phyloP scores from a whole-genome alignment of 768 basidiomycete genomes.

The Agaricus blazei region DNA sequence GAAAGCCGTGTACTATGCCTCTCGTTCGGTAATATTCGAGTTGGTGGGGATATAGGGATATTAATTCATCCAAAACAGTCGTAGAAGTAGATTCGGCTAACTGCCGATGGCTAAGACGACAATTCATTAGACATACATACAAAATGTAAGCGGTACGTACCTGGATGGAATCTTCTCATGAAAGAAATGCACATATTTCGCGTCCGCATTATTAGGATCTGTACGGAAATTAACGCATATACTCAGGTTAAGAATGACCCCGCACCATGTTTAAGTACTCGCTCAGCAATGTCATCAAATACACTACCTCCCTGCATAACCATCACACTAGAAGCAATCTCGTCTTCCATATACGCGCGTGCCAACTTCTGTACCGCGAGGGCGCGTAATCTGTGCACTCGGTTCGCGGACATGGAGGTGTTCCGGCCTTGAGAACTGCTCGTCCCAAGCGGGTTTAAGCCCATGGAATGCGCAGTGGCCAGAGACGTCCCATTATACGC shows the following conservation, averaged over 20 bases:
- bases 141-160: constrained; percentile 32
- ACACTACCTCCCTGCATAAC: constrained; percentile 93
- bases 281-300: constrained; percentile 88
- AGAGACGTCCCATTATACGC: constrained; percentile 46
- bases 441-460: constrained; percentile 54
- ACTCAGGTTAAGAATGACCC: constrained; percentile 1
- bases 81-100: constrained; percentile 82
- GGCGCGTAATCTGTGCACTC: constrained; percentile 73
- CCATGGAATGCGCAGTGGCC: constrained; percentile 58
- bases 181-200: constrained; percentile 89
- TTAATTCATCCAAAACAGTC: constrained; percentile 73
- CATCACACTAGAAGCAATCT: constrained; percentile 91
- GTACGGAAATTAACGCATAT: not conserved
- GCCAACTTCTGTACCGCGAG: constrained; percentile 86
- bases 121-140: not conserved
- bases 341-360: constrained; percentile 80
- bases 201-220: constrained; percentile 78
- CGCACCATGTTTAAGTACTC: constrained; percentile 63
- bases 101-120: constrained; percentile 45
- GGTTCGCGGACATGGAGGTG: constrained; percentile 79
- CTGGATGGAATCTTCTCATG: constrained; percentile 93
- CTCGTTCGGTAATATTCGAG: constrained; percentile 85
- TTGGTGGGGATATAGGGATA: constrained; percentile 64
- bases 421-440: constrained; percentile 55
- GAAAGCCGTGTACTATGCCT: constrained; percentile 87